Percentiles rank a stretch among this genome's conserved stretches.
These are phyloP conservation scores for Ampelomyces quisqualis DNA, from an alignment of 2,329 filamentous ascomycete genomes.

Conservation along the genomic window DNA sequence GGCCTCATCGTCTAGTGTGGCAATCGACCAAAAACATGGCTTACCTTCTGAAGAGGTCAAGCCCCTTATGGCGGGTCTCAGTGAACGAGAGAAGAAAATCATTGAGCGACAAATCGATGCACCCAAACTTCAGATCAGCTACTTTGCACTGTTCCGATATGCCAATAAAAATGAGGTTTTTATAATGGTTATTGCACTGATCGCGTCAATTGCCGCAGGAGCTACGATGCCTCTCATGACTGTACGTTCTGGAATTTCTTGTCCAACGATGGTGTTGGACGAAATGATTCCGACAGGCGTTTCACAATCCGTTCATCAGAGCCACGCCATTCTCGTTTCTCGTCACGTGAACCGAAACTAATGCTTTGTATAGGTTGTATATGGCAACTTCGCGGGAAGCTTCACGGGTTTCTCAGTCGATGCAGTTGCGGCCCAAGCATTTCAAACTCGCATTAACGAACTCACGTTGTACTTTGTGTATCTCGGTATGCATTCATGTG, in stretches of 20 bases:
- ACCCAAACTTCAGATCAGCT: conserved; percentile 47
- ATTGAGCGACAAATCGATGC: conserved; percentile 46
- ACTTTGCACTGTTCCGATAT: conserved; percentile 51
- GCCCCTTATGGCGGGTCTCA: conserved; percentile 28
- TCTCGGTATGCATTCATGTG: conserved; percentile 27
- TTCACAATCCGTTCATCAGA: neutral
- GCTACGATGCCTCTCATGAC: conserved; percentile 77
- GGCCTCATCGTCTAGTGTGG: conserved; percentile 14
- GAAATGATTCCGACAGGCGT: too few species aligned
- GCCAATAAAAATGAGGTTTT: conserved; percentile 44
- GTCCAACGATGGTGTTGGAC: too few species aligned
- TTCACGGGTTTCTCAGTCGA: conserved; percentile 42
- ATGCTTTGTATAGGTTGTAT: conserved; percentile 31
- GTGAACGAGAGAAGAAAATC: conserved; percentile 37
- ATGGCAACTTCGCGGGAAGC: conserved; percentile 43
- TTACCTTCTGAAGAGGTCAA: conserved; percentile 21
- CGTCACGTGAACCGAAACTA: conserved; percentile 1
- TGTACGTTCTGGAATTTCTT: too few species aligned
- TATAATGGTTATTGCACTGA: conserved; percentile 54
- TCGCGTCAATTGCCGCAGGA: conserved; percentile 70
- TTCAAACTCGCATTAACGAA: conserved; percentile 32
- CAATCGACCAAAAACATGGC: conserved; percentile 28
- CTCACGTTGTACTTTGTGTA: conserved; percentile 45
- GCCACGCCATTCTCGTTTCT: neutral
- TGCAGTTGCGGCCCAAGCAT: conserved; percentile 25